phyloP scores from a whole-genome alignment of 495 filamentous ascomycete genomes.

The Aspergillus ostianus region DNA sequence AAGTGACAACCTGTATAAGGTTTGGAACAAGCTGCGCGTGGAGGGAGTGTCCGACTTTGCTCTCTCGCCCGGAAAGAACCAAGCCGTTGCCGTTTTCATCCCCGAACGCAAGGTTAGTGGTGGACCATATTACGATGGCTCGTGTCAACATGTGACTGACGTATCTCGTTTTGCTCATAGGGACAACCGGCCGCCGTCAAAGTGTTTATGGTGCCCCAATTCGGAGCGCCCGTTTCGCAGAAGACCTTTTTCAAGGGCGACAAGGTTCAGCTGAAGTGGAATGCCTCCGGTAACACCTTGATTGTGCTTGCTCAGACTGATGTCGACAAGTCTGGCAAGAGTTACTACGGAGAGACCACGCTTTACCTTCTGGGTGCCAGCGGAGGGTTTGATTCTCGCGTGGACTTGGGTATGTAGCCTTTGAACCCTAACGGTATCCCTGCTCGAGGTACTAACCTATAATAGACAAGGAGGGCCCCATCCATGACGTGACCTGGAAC shows the following conservation, averaged over 20 bases:
- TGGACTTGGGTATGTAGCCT: slow-evolving; percentile 64
- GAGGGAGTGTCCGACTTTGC: slow-evolving; percentile 92
- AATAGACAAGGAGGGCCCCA: slow-evolving; percentile 92
- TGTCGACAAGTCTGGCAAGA: slow-evolving; percentile 96
- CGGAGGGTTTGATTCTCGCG: slow-evolving; percentile 86
- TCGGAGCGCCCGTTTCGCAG: slow-evolving; percentile 76
- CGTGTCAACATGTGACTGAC: slow-evolving; percentile 4
- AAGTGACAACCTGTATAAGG: slow-evolving; percentile 74
- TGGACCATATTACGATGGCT: not conserved
- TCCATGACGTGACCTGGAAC: slow-evolving; percentile 98
- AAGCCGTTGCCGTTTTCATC: slow-evolving; percentile 88
- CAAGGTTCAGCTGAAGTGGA: slow-evolving; percentile 98
- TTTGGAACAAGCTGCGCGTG: slow-evolving; percentile 92
- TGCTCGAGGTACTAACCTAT: slow-evolving; percentile 9
- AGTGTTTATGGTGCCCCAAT: slow-evolving; percentile 88
- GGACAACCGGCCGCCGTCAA: slow-evolving; percentile 91
- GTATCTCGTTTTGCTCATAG: slow-evolving; percentile 37
- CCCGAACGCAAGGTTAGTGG: slow-evolving; percentile 83
- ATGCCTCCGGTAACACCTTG: slow-evolving; percentile 79
- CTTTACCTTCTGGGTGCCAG: slow-evolving; percentile 92
- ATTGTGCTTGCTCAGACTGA: slow-evolving; percentile 98
- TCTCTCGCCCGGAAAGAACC: slow-evolving; percentile 79
- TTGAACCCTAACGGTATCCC: not conserved
- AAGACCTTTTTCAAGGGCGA: slow-evolving; percentile 99
- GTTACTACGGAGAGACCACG: slow-evolving; percentile 97